phyloP scores from a whole-genome alignment of 2,329 filamentous ascomycete species.

The Bipolaris gigantea region DNA sequence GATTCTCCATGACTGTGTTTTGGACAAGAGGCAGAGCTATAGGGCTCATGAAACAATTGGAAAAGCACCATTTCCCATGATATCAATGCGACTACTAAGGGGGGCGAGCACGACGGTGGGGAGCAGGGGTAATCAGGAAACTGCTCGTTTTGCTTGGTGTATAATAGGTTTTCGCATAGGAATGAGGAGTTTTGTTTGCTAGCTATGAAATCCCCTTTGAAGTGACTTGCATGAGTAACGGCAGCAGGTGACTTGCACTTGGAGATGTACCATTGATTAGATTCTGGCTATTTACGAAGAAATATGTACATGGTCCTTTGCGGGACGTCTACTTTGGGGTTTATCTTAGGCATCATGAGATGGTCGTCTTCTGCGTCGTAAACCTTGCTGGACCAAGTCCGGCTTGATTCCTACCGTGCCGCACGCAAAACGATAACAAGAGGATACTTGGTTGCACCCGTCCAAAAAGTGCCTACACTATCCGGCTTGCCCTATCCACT shows the following conservation, averaged over 20 bases:
- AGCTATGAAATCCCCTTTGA: no score
- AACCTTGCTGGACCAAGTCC: neutral
- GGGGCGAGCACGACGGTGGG: conserved; percentile 8
- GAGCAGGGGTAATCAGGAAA: conserved; percentile 15
- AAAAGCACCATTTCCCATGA: conserved; percentile 27
- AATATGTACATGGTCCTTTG: neutral
- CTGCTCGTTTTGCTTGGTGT: conserved; percentile 33
- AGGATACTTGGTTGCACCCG: conserved; percentile 13
- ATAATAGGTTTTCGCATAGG: conserved; percentile 36
- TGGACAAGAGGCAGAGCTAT: conserved; percentile 18
- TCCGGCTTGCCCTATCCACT: conserved; percentile 24
- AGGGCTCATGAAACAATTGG: conserved; percentile 11
- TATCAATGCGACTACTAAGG: conserved; percentile 16
- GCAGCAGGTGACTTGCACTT: neutral
- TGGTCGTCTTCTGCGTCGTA: neutral
- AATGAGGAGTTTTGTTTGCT: conserved; percentile 22
- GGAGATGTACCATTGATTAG: no score
- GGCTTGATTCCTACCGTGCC: neutral
- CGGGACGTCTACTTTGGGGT: neutral
- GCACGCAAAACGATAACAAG: neutral
- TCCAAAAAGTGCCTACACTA: conserved; percentile 1
- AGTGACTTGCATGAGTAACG: neutral
- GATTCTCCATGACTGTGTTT: conserved; percentile 10
- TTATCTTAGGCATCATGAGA: neutral
- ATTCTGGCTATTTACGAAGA: neutral